These are phyloP conservation scores for Metarhizium anisopliae DNA, from an alignment of 2,329 filamentous ascomycete genomes.

Conservation along the genomic window DNA sequence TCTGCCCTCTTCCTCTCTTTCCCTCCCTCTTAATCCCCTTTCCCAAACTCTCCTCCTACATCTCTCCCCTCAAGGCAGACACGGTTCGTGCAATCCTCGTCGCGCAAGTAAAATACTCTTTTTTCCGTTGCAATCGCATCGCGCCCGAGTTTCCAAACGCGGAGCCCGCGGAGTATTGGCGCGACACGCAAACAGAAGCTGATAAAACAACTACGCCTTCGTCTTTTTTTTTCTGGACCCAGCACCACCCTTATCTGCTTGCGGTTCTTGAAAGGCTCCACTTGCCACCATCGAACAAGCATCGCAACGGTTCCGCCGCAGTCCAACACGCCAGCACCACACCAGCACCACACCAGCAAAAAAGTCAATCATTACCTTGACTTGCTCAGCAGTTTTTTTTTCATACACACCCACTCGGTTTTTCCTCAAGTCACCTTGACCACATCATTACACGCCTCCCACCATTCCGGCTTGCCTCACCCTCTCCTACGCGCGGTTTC, in stretches of 20 bases:
- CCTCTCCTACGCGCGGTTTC: conserved; percentile 7
- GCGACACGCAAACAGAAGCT: conserved; percentile 10
- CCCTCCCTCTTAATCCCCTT: conserved; percentile 16
- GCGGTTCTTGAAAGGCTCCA: conserved; percentile 15
- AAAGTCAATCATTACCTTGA: conserved; percentile 6
- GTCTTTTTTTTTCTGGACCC: conserved; percentile 13
- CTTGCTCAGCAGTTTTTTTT: not conserved
- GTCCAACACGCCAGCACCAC: conserved; percentile 6
- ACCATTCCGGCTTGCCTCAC: conserved; percentile 17
- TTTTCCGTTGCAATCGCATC: conserved; percentile 9
- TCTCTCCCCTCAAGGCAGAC: conserved; percentile 4
- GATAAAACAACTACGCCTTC: conserved; percentile 10
- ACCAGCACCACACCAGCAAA: conserved; percentile 2
- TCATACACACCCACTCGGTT: conserved; percentile 3
- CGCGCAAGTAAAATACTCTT: conserved; percentile 2
- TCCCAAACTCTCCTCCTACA: conserved; percentile 12
- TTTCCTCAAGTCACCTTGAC: conserved; percentile 4
- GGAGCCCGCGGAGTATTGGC: conserved; percentile 6
- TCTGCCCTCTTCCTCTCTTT: conserved; percentile 9
- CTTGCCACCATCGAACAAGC: conserved; percentile 15
- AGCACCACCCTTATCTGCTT: conserved; percentile 15
- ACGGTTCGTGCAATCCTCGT: conserved; percentile 3
- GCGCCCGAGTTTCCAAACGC: conserved; percentile 7
- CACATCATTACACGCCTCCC: conserved; percentile 12
- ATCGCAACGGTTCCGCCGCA: conserved; percentile 14